Percentiles rank a stretch among this genome's conserved stretches.
These are phyloP conservation scores for Tetrahymena elliotti DNA, from an alignment of 73 alveolate genomes.

Conservation along the genomic window DNA sequence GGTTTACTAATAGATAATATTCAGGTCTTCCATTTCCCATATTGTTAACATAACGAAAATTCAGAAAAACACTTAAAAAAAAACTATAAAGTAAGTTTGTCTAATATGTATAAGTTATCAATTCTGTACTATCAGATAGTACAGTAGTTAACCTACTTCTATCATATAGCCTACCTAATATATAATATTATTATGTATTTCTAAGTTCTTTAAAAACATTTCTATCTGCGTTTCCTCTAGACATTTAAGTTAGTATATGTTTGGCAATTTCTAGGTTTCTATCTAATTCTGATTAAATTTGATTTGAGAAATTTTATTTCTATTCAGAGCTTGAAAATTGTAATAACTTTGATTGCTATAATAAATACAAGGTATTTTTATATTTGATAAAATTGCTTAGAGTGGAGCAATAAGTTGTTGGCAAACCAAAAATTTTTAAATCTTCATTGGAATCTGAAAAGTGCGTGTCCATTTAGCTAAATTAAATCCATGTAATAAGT, in stretches of 20 bases:
- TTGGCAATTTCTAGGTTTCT: too few species aligned
- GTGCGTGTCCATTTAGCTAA: neutral
- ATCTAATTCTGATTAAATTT: neutral
- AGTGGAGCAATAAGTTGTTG: neutral
- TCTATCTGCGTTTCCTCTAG: neutral
- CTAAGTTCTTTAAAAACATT: neutral
- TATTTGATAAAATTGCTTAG: neutral
- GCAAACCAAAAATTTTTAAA: neutral
- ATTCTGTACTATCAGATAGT: neutral
- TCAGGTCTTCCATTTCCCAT: neutral
- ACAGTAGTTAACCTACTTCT: neutral
- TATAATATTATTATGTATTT: too few species aligned
- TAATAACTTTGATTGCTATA: neutral
- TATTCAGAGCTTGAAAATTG: neutral
- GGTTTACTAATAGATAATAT: too few species aligned
- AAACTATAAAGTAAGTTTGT: too few species aligned
- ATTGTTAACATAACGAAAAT: neutral
- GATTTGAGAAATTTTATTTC: too few species aligned
- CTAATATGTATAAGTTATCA: too few species aligned
- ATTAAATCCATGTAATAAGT: neutral
- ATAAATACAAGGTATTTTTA: too few species aligned
- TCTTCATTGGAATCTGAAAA: neutral
- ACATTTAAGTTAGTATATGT: neutral
- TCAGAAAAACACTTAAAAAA: too few species aligned
- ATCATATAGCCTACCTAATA: neutral